Conservation (phyloP, 2,329 filamentous ascomycete species). For the Exserohilum turcica region DNA sequence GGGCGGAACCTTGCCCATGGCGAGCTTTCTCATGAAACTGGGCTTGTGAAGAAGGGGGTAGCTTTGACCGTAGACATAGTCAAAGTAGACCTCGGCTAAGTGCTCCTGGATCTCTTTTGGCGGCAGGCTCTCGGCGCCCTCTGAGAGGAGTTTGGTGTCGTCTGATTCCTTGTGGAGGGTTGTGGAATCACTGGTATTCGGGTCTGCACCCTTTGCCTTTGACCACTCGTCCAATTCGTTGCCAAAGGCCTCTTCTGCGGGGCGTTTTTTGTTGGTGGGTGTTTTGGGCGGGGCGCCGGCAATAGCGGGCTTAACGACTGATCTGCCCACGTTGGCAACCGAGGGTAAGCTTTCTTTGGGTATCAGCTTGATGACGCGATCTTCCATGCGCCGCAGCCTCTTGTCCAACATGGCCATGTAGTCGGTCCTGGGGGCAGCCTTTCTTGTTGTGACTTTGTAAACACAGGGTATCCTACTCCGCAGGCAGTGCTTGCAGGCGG, state of each 20-base stretch:
- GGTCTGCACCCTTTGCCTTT: slow-evolving; percentile 59
- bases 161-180: slow-evolving; percentile 61
- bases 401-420: slow-evolving; percentile 99
- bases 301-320: slow-evolving; percentile 80
- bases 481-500: slow-evolving; percentile 94
- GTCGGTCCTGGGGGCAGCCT: slow-evolving; percentile 91
- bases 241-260: slow-evolving; percentile 85
- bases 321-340: slow-evolving; percentile 71
- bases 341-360: slow-evolving; percentile 81
- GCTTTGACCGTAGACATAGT: slow-evolving; percentile 92
- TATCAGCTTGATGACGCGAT: slow-evolving; percentile 93
- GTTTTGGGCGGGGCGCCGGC: slow-evolving; percentile 63
- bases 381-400: slow-evolving; percentile 94
- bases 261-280: slow-evolving; percentile 73
- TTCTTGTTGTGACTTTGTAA: slow-evolving; percentile 94
- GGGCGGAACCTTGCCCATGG: slow-evolving; percentile 79
- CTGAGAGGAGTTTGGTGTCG: slow-evolving; percentile 76
- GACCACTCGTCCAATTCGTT: slow-evolving; percentile 83
- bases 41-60: slow-evolving; percentile 96
- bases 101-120: slow-evolving; percentile 89
- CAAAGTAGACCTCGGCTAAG: slow-evolving; percentile 91
- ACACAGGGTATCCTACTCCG: slow-evolving; percentile 93
- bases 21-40: slow-evolving; percentile 90
- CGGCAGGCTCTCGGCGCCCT: slow-evolving; percentile 82
- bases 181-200: slow-evolving; percentile 58